phyloP scores from a whole-genome alignment of 768 basidiomycete genomes.

The Tephrocybe sp. region DNA sequence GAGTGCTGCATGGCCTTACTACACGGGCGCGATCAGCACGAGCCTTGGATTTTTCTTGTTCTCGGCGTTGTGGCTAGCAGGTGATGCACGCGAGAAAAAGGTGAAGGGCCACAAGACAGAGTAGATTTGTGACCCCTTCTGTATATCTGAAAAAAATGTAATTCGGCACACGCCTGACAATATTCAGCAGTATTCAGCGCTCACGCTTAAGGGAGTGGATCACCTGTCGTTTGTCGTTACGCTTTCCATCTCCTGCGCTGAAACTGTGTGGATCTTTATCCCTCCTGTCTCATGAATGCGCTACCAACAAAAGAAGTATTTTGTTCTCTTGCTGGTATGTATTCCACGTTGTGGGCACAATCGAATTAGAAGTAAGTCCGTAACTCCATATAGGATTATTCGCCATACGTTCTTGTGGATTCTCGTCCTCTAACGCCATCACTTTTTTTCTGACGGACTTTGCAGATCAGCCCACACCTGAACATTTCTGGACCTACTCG shows the following conservation, averaged over 20 bases:
- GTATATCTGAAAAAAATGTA: slow-evolving; percentile 13
- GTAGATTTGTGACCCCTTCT: slow-evolving; percentile 23
- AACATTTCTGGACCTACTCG: not conserved
- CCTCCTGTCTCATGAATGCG: no score
- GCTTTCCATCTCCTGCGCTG: no score
- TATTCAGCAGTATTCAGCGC: no score
- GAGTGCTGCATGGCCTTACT: slow-evolving; percentile 95
- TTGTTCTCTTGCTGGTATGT: no score
- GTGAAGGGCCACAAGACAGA: slow-evolving; percentile 40
- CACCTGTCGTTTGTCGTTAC: no score
- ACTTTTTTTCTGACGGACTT: not conserved
- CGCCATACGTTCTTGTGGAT: not conserved
- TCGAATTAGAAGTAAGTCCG: not conserved
- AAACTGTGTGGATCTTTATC: no score
- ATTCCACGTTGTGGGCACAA: no score
- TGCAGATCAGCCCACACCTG: not conserved
- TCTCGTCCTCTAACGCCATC: not conserved
- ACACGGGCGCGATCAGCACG: slow-evolving; percentile 86
- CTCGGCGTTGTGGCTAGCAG: slow-evolving; percentile 82
- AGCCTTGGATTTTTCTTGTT: slow-evolving; percentile 85
- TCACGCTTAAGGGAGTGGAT: no score
- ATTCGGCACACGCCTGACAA: slow-evolving; percentile 3
- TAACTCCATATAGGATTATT: not conserved
- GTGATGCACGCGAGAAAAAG: slow-evolving; percentile 69
- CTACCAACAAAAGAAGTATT: no score